Evolutionary conservation across 2,329 filamentous ascomycete species (phyloP).

Genomic region (Leptoxyphium fumago): DNA sequence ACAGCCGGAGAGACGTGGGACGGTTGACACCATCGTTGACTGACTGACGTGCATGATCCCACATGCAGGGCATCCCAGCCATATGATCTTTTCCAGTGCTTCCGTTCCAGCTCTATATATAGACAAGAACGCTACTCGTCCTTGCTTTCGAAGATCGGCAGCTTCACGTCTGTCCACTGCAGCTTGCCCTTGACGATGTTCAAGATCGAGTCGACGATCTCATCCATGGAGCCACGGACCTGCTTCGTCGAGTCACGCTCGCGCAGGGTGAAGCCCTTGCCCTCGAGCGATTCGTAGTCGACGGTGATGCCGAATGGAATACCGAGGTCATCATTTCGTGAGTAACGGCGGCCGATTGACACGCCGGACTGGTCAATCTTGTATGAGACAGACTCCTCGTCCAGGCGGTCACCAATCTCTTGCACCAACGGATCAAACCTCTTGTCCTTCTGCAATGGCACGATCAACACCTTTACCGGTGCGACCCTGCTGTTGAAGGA

Average conservation of each 20-base stretch:
- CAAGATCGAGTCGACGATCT: slow-evolving; percentile 62
- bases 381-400: slow-evolving; percentile 63
- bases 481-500: slow-evolving; percentile 65
- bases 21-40: too few species aligned
- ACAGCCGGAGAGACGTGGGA: too few species aligned
- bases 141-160: slow-evolving; percentile 77
- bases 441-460: slow-evolving; percentile 69
- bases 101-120: too few species aligned
- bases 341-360: slow-evolving; percentile 87
- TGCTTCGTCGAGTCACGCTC: slow-evolving; percentile 86
- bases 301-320: slow-evolving; percentile 89
- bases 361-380: slow-evolving; percentile 82
- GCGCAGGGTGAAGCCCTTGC: slow-evolving; percentile 71
- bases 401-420: slow-evolving; percentile 60
- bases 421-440: slow-evolving; percentile 67
- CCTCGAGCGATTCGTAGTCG: slow-evolving; percentile 88
- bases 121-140: slow-evolving; percentile 26
- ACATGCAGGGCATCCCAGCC: too few species aligned
- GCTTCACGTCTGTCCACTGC: slow-evolving; percentile 55
- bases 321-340: slow-evolving; percentile 87
- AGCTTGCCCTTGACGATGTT: slow-evolving; percentile 47
- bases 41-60: too few species aligned
- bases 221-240: slow-evolving; percentile 68
- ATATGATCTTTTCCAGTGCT: too few species aligned
- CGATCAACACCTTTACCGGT: slow-evolving; percentile 89